These are phyloP conservation scores for Talaromyces liani DNA, from an alignment of 495 filamentous ascomycete species.

Conservation along the genomic window DNA sequence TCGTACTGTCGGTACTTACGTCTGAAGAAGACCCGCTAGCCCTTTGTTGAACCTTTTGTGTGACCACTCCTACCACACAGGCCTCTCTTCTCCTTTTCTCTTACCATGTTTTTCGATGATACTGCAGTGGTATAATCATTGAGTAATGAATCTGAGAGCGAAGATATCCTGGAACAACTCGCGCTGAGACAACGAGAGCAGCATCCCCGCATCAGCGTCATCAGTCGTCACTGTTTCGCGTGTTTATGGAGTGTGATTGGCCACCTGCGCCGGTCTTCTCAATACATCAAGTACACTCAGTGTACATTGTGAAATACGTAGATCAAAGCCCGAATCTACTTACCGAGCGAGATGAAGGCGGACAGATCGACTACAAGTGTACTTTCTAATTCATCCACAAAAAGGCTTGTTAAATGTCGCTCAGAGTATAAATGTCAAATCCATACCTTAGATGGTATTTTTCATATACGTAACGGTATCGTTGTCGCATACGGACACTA, in stretches of 20 bases:
- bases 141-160: background rate
- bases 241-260: background rate
- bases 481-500: background rate
- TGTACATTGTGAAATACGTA: background rate
- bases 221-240: background rate
- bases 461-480: background rate
- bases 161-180: background rate
- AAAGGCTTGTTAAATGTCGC: background rate
- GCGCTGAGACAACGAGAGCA: background rate
- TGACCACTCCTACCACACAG: background rate
- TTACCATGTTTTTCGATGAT: background rate
- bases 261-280: background rate
- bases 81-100: background rate
- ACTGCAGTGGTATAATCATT: background rate
- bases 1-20: background rate
- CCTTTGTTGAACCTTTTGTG: background rate
- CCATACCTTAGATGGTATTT: background rate
- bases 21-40: background rate
- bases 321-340: background rate
- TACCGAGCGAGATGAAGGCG: background rate
- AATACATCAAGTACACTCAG: background rate
- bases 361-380: background rate
- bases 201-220: conserved; percentile 4
- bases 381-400: background rate
- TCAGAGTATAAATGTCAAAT: background rate